These are phyloP conservation scores for Fusarium sp. DNA, from an alignment of 2,329 filamentous ascomycete species.

Conservation along the genomic window DNA sequence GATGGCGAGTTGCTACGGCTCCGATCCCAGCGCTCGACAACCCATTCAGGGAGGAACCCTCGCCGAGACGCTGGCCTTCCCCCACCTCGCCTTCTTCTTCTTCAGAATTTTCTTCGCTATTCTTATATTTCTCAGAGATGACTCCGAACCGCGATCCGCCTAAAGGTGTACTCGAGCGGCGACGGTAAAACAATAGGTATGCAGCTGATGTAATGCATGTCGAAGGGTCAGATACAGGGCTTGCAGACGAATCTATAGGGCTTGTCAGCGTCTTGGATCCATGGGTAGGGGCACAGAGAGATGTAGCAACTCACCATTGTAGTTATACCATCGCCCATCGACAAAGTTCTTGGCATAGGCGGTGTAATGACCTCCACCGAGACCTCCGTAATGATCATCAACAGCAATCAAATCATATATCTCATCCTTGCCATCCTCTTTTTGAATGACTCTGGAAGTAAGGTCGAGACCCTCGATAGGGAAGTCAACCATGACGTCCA, in stretches of 20 bases:
- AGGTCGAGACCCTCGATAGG: conserved; percentile 88
- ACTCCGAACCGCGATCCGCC: conserved; percentile 79
- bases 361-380: conserved; percentile 96
- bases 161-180: conserved; percentile 77
- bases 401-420: conserved; percentile 95
- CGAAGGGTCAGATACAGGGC: conserved; percentile 64
- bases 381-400: conserved; percentile 92
- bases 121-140: conserved; percentile 71
- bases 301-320: conserved; percentile 75
- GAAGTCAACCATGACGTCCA: conserved; percentile 91
- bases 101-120: conserved; percentile 55
- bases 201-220: conserved; percentile 77
- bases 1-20: conserved; percentile 78
- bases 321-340: conserved; percentile 91
- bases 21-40: conserved; percentile 86
- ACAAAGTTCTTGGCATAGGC: conserved; percentile 93
- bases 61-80: conserved; percentile 88
- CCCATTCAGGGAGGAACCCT: conserved; percentile 83
- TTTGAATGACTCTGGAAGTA: conserved; percentile 77
- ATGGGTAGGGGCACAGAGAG: background rate
- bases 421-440: conserved; percentile 81
- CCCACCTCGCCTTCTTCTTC: conserved; percentile 64
- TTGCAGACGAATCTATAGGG: conserved; percentile 75
- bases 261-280: conserved; percentile 50
- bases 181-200: conserved; percentile 95